Percentiles rank a stretch among this genome's conserved stretches.
These are phyloP conservation scores for Colletotrichum tropicale DNA, from an alignment of 2,329 filamentous ascomycete genomes.

Conservation along the genomic window DNA sequence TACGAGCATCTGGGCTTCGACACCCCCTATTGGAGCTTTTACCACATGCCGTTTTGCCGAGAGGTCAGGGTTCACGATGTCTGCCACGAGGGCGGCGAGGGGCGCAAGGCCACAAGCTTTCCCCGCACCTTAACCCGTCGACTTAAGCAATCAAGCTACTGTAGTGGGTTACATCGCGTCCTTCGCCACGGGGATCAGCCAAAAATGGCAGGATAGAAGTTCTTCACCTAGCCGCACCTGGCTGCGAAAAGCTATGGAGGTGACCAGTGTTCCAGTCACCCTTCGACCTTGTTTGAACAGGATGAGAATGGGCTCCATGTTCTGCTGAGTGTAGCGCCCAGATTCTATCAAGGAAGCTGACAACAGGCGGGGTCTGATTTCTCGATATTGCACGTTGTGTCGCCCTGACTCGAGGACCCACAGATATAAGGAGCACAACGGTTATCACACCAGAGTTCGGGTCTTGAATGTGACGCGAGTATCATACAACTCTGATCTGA, in stretches of 20 bases:
- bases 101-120: not conserved
- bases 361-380: not conserved
- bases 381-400: not conserved
- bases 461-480: not conserved
- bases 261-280: not conserved
- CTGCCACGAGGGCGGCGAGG: not conserved
- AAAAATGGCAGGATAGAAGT: not conserved
- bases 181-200: not conserved
- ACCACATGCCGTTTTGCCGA: not conserved
- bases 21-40: not conserved
- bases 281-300: constrained; percentile 29
- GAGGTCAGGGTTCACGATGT: not conserved
- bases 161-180: not conserved
- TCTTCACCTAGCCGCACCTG: not conserved
- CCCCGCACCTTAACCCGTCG: not conserved
- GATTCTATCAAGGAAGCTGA: not conserved
- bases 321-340: not conserved
- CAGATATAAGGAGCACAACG: not conserved
- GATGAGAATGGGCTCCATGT: constrained; percentile 51
- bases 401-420: not conserved
- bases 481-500: not conserved
- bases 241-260: not conserved
- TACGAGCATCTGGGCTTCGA: not conserved
- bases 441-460: not conserved
- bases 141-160: not conserved